Percentiles rank a stretch among this genome's conserved stretches.
Evolutionary conservation across 192 early-diverging fungal species (phyloP).

Genomic region (Irineochytrium annulatum): DNA sequence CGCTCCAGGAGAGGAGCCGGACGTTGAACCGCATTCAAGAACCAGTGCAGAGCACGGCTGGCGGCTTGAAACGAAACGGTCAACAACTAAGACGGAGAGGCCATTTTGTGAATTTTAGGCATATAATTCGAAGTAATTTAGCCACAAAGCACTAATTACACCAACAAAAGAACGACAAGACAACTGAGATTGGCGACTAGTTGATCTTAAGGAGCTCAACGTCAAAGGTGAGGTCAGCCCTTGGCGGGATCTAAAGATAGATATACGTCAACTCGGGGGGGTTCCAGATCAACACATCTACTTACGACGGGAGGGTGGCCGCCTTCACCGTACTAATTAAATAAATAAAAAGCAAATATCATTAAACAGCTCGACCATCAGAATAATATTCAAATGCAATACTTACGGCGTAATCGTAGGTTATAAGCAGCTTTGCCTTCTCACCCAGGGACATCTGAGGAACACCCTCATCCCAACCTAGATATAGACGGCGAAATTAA

Average conservation of each 20-base stretch:
- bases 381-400: constrained; percentile 1
- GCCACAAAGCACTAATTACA: too few species aligned
- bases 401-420: constrained; percentile 64
- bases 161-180: too few species aligned
- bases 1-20: too few species aligned
- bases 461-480: constrained; percentile 79
- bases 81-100: too few species aligned
- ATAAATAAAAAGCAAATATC: background rate
- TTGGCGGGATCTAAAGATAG: constrained; percentile 65
- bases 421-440: constrained; percentile 77
- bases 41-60: too few species aligned
- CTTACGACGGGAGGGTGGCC: constrained; percentile 56
- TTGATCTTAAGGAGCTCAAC: constrained; percentile 53
- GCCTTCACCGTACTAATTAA: constrained; percentile 63
- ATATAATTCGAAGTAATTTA: too few species aligned
- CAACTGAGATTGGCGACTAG: too few species aligned
- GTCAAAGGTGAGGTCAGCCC: constrained; percentile 78
- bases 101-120: too few species aligned
- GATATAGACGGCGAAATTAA: background rate
- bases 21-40: too few species aligned
- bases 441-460: constrained; percentile 91
- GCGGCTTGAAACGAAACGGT: too few species aligned
- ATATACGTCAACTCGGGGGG: background rate
- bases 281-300: background rate
- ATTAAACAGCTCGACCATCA: constrained; percentile 6